Base-by-base conservation (phyloP, 495 filamentous ascomycete genomes). In the Parachaetomium inaequale region DNA sequence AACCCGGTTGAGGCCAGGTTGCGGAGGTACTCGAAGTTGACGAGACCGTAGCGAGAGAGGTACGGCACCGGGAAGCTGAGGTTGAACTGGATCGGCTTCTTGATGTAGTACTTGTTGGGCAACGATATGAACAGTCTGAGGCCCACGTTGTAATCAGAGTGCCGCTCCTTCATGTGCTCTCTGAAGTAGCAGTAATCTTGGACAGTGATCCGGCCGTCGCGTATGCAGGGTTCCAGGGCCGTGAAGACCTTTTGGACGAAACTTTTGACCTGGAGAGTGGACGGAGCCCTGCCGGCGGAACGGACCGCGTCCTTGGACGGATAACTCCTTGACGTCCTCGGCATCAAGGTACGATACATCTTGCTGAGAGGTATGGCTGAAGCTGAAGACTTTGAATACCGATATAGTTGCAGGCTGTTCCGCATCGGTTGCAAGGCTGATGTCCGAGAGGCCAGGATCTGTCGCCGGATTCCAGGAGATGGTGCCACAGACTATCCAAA, bases 301-400 rank as follows among this genome's bases (percentile, higher is more conserved):
- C 50, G 50, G 31, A 52, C 50, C 4, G 50, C 50, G 7, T 52
- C 50, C 50, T 52, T 52, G 17, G 50, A n/a, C 10, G 32, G 14
- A 15, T 52, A 52, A n/a, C 49, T 52, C 49, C 29, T 52, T 52
- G 2, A 52, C 28, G 5, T 52, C 49, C 17, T n/a, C 17, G 14
- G 17, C 49, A 52, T 31, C 14, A 11, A 32, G 49, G 49, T 52
- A 52, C 12, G 49, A 52, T 31, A 52, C 49, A 14, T 52, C 28
- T 17, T 52, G 49, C 15, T 52, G n/a, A 7, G 49, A 52, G 14
- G 26, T 51, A n/a, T 51, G 47, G 5, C 28, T 29, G 49, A 51
- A 51, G 26, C 17, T 1, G 26, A 51, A 51, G 28, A 4, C 49
- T 8, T 51, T 51, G 14, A 26, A 51, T 51, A 51, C 49, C 26